These are phyloP conservation scores for Malassezia obtusa DNA, from an alignment of 1,284 basidiomycete genomes.

Conservation along the genomic window DNA sequence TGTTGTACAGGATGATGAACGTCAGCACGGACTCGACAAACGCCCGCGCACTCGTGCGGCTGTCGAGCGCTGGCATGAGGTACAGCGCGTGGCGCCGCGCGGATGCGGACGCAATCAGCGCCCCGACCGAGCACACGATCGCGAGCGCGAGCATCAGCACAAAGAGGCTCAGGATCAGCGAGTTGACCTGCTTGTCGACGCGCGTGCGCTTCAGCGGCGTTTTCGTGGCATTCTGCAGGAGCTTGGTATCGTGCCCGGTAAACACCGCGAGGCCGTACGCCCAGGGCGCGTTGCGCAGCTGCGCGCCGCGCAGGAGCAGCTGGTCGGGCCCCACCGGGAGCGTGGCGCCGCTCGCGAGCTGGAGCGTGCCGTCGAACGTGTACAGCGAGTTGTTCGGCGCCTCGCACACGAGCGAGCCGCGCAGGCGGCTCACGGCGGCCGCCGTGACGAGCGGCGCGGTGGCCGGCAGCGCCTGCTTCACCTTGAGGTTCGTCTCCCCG, in stretches of 20 bases:
- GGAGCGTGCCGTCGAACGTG: slow-evolving; percentile 75
- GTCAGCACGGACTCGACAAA: slow-evolving; percentile 74
- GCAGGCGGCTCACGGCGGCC: slow-evolving; percentile 61
- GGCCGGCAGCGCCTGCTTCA: slow-evolving; percentile 83
- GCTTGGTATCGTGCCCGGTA: slow-evolving; percentile 94
- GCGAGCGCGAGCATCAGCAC: slow-evolving; percentile 75
- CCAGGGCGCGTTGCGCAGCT: slow-evolving; percentile 94
- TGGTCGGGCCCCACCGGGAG: slow-evolving; percentile 91
- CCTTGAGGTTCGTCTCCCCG: slow-evolving; percentile 97
- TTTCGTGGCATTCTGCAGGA: slow-evolving; percentile 81
- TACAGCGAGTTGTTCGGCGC: slow-evolving; percentile 96
- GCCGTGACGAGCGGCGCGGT: slow-evolving; percentile 72
- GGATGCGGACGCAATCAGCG: slow-evolving; percentile 57
- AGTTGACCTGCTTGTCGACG: slow-evolving; percentile 90
- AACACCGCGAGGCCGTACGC: slow-evolving; percentile 87
- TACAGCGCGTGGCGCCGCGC: slow-evolving; percentile 36
- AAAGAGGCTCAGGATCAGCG: slow-evolving; percentile 94
- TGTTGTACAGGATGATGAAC: slow-evolving; percentile 98
- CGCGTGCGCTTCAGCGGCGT: slow-evolving; percentile 93
- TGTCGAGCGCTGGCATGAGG: slow-evolving; percentile 40
- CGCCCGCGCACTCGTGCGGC: slow-evolving; percentile 38
- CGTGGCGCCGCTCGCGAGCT: slow-evolving; percentile 48
- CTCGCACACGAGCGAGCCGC: slow-evolving; percentile 78
- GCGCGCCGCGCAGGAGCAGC: slow-evolving; percentile 82
- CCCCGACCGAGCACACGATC: slow-evolving; percentile 81